Evolutionary conservation across 768 basidiomycete genomes (phyloP), one percentile per base, ranked within the genome.

Genomic region (Mycena polygramma): DNA sequence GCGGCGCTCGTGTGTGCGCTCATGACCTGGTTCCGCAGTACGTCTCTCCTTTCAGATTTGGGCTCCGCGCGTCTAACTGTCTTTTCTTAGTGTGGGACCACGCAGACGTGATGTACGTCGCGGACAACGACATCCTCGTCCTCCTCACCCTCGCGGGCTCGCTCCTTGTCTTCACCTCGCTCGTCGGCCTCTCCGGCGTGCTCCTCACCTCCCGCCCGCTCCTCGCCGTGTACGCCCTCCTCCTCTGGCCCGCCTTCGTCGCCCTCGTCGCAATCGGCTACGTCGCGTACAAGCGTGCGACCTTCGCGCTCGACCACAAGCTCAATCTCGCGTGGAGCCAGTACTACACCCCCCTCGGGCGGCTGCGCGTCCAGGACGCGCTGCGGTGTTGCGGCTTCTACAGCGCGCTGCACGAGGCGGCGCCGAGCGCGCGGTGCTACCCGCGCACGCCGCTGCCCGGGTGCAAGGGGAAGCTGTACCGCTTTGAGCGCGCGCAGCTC

Each of bases 321-420:
- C 82, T 92, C 52, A 89, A 90, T 75, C 81, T 89, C 68, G 84
- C 89, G 15, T 94, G 92, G 92, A 90, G 87, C 70, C 83, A 88
- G 65, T 87, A 86, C 75, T 90, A 90, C 75, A 87, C 88, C 20
- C 82, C 86, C 24, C 73, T 81, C 5, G 90, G 87, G 19, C 84
- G 90, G 15, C 81, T 87, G 13, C 72, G 87, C 54, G 81, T 94
- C 41, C 92, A 94, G 73, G 86, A 91, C 73, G 81, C 88, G 15
- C 80, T 91, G 26, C 79, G 81, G 10, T 93, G 92, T 77, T 93
- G 92, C 76, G 92, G 91, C 0, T 92, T 86, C 80, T 89, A 86
- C 76, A 87, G 82, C 69, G 80, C 91, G 22, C 77, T 88, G 62
- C 91, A 93, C 78, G 88, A 88, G 59, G 89, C 88, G 6, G 83